A percentile compares a stretch with the other conserved stretches of the same genome.
These are phyloP conservation scores for Trichoderma sp. DNA, from an alignment of 2,329 filamentous ascomycete genomes.

Conservation along the genomic window DNA sequence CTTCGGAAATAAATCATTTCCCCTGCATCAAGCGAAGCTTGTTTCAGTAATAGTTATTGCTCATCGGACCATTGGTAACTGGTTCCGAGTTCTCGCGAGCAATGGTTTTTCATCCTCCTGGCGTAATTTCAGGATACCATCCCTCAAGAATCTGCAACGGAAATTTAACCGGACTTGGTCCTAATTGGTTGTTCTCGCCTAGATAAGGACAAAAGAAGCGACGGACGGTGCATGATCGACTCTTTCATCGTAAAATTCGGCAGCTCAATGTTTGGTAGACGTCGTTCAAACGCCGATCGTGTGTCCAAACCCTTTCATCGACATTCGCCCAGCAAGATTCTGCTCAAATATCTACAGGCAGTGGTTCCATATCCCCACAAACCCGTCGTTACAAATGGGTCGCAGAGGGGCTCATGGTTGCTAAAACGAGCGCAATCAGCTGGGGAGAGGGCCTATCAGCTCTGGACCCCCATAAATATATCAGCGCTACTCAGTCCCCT, in stretches of 20 bases:
- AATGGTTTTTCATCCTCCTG: neutral
- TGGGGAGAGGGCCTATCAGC: neutral
- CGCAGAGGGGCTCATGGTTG: neutral
- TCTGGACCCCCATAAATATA: neutral
- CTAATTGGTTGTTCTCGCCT: neutral
- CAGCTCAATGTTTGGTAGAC: neutral
- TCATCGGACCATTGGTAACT: neutral
- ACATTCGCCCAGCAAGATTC: neutral
- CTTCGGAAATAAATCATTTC: conserved; percentile 7
- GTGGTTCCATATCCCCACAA: neutral
- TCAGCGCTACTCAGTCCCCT: conserved; percentile 3
- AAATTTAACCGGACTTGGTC: neutral
- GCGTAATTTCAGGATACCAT: neutral
- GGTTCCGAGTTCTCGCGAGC: neutral
- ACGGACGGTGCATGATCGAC: neutral
- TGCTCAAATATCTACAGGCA: neutral
- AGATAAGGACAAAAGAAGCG: neutral
- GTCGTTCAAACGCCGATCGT: neutral
- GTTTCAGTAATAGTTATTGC: neutral
- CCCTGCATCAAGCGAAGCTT: neutral
- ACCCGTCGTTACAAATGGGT: neutral
- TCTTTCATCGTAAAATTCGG: neutral
- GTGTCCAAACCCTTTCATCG: neutral
- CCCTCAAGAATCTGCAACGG: neutral
- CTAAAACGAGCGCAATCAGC: neutral